phyloP scores from a whole-genome alignment of 768 basidiomycete species.

The Mycena rebaudengoi region DNA sequence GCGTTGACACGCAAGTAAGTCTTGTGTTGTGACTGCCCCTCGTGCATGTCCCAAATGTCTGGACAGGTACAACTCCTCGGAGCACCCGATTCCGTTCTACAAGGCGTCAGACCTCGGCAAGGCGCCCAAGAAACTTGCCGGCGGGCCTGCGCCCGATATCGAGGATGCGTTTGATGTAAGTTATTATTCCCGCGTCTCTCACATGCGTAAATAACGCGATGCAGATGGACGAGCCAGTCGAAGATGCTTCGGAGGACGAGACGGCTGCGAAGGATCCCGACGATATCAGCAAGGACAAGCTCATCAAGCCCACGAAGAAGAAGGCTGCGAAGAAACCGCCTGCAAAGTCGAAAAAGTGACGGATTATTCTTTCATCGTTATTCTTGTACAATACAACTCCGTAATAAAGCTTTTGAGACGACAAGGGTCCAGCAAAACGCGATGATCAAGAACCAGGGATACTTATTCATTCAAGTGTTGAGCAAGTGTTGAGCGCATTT shows the following conservation, averaged over 20 bases:
- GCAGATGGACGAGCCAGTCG: constrained; percentile 56
- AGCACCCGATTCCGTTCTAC: constrained; percentile 96
- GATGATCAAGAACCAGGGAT: no score
- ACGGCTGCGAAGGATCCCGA: constrained; percentile 49
- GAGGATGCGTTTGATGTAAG: constrained; percentile 91
- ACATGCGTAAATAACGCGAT: neutral
- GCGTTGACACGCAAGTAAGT: constrained; percentile 86
- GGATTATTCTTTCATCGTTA: neutral
- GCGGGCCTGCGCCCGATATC: constrained; percentile 83
- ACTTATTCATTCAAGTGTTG: no score
- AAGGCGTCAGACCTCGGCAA: constrained; percentile 86
- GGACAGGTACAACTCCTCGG: constrained; percentile 82
- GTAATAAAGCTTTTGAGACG: no score
- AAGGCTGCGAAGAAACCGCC: constrained; percentile 40
- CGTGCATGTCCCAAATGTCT: neutral
- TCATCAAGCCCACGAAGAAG: constrained; percentile 66
- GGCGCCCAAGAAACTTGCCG: constrained; percentile 79
- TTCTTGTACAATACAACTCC: no score
- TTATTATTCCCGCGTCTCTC: neutral
- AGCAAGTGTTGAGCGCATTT: no score
- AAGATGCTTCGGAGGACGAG: constrained; percentile 62
- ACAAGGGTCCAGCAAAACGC: no score
- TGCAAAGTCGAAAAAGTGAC: constrained; percentile 13
- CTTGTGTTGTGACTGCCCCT: neutral
- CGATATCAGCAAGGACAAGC: constrained; percentile 62